Base-by-base conservation (phyloP, 1,139 yeast species). In the Keqinozyma sinolaborantium region DNA sequence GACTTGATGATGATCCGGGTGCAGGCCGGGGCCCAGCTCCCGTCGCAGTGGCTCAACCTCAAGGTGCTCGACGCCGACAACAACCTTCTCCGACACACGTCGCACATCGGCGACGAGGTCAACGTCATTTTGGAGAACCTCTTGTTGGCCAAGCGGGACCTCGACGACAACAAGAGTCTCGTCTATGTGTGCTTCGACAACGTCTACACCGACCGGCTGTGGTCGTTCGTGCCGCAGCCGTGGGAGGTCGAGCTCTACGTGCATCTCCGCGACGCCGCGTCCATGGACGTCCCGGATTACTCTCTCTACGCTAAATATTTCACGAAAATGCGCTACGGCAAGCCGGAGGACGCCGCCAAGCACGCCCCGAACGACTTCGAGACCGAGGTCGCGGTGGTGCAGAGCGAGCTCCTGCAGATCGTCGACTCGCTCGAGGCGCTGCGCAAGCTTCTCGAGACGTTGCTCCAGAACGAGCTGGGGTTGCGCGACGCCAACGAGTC, bases 171-270 rank as follows among this genome's bases (percentile, higher is more conserved):
- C 31, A 40, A 46, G 20, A 66, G 60, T 5, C 44, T 53, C 24
- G 53, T 68, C 14, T 56, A 64, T 39, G 50, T 69, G 16, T 69
- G 75, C 42, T 67, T 68, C 44, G 73, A 69, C 45, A 69, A 69
- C 40, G 35, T 67, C 23, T 68, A 59, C 45, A 47, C 47, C 30
- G 75, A 69, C 42, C 60, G 60, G 40, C 62, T 70, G 10, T 69
- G 73, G 73, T 57, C 70, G 14, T 69, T 65, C 42, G 45, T 49
- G 14, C 67, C 71, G 4, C 36, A 40, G 23, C 27, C 45, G 3
- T 50, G 53, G 26, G 72, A 69, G 29, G 49, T 69, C 13, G 60
- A 60, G 35, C 32, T 68, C 24, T 44, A 36, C 10, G 70, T 68
- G 11, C 58, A 60, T 30, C 56, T 68, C 33, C 56, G 65, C 38